Conservation (phyloP, 805 yeast genomes). For the Saturnispora sanitii region DNA sequence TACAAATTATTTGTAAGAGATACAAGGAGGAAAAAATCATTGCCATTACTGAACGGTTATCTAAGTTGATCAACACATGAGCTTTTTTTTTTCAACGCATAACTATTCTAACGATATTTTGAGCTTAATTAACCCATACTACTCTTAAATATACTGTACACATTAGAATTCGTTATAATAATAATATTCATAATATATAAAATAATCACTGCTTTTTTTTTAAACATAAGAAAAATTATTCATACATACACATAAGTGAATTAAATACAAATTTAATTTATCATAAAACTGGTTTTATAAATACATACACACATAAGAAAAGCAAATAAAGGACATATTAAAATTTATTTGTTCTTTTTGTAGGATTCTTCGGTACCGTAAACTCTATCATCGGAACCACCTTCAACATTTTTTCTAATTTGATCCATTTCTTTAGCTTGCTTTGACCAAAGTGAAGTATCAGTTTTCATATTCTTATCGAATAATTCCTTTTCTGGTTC, state of each 20-base stretch:
- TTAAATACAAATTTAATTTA: background rate
- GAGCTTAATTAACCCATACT: too few relatives aligned
- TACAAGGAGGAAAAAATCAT: conserved; percentile 51
- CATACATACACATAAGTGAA: background rate
- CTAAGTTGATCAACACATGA: background rate
- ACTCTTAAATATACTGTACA: too few relatives aligned
- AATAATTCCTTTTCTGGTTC: conserved; percentile 83
- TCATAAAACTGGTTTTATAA: background rate
- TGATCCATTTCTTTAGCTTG: conserved; percentile 70
- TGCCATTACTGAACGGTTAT: conserved; percentile 22
- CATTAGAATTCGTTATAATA: too few relatives aligned
- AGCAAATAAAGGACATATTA: background rate
- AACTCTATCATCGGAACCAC: conserved; percentile 64
- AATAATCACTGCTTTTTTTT: too few relatives aligned
- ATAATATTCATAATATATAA: too few relatives aligned
- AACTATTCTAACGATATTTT: too few relatives aligned
- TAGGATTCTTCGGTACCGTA: conserved; percentile 31
- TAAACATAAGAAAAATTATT: background rate
- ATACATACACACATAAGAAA: background rate
- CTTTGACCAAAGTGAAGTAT: conserved; percentile 52
- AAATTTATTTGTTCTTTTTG: conserved; percentile 3
- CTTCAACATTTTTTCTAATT: conserved; percentile 74
- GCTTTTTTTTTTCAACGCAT: too few relatives aligned
- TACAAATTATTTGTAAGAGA: conserved; percentile 46
- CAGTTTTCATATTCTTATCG: conserved; percentile 49